A percentile compares a stretch with the other conserved stretches of the same genome.
Evolutionary conservation across 1,284 basidiomycete species (phyloP).

Genomic region (Ustanciosporium gigantosporum): DNA sequence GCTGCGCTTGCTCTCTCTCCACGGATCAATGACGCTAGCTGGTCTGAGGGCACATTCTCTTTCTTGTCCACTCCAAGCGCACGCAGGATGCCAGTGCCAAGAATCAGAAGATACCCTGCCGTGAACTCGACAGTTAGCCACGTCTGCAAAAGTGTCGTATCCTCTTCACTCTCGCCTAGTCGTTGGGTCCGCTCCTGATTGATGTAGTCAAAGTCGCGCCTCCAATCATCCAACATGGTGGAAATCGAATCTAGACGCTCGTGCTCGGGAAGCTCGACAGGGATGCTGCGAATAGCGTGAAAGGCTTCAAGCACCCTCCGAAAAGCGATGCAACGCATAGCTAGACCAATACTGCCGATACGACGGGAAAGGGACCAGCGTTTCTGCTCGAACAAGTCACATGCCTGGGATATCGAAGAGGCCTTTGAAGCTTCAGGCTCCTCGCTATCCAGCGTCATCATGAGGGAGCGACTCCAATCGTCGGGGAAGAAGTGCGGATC

Average conservation of each 20-base stretch:
- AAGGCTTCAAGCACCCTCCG: slow-evolving; percentile 13
- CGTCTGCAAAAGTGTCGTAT: slow-evolving; percentile 4
- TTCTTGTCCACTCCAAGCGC: slow-evolving; percentile 28
- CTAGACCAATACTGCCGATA: slow-evolving; percentile 20
- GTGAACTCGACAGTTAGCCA: slow-evolving; percentile 21
- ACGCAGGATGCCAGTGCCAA: slow-evolving; percentile 14
- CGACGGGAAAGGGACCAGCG: slow-evolving; percentile 14
- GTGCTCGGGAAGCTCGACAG: slow-evolving; percentile 6
- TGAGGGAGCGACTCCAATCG: slow-evolving; percentile 23
- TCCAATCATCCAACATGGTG: slow-evolving; percentile 9
- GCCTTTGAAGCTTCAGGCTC: too few relatives aligned
- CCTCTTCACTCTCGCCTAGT: slow-evolving; percentile 1
- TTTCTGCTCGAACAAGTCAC: slow-evolving; percentile 12
- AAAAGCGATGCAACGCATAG: slow-evolving; percentile 24
- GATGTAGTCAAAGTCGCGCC: background rate
- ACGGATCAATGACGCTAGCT: slow-evolving; percentile 12
- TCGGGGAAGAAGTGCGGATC: slow-evolving; percentile 18
- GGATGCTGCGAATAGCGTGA: slow-evolving; percentile 6
- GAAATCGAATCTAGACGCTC: slow-evolving; percentile 9
- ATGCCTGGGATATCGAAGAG: too few relatives aligned
- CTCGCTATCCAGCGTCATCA: slow-evolving; percentile 1
- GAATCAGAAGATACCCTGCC: slow-evolving; percentile 17
- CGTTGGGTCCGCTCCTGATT: slow-evolving; percentile 7
- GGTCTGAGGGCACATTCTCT: slow-evolving; percentile 7
- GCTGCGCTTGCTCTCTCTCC: slow-evolving; percentile 15